Evolutionary conservation across 2,329 filamentous ascomycete species (phyloP), one percentile per base, ranked within the genome.

Genomic region (Curvularia sp.): DNA sequence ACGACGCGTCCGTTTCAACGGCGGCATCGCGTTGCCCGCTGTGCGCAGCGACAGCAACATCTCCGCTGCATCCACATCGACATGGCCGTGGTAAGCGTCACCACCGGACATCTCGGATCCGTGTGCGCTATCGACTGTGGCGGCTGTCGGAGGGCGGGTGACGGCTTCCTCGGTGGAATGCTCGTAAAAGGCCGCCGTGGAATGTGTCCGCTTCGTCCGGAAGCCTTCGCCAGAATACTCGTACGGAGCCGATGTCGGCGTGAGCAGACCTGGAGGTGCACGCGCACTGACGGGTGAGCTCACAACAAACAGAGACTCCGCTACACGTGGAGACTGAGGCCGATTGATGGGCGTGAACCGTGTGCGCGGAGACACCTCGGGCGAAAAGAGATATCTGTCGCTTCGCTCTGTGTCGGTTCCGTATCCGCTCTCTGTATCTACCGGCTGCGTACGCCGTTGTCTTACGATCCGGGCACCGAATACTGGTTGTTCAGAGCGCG

Each of bases 271-370:
- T 19, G 52, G 57, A 27, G 46, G 53, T 10, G 57, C 56, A 8
- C 49, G 45, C 2, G 38, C 21, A 49, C 48, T 30, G 21, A 49
- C 43, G 8, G 67, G 64, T 5, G 67, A 66, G 41, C 59, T 52
- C 28, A 57, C 50, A 13, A 57, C 50, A 13, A 53, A 42, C 10
- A 61, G 59, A 49, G 65, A 57, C 23, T 51, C 54, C n/a, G 60
- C 42, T 32, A 55, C 48, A 19, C 50, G 50, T 21, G 55, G 60
- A 21, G 67, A 63, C 13, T 50, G 54, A 1, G 67, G 69, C 7
- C 60, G 56, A 21, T 83, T 83, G 79, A 76, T 1, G 75, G 81
- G 72, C 77, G 82, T 38, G 65, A 59, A 65, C 21, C 71, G 74
- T 49, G 68, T 74, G n/a, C 72, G 72, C 13, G 77, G 75, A 42